These are phyloP conservation scores for Trichomonascus vanleenenianus DNA, from an alignment of 805 yeast species.

Conservation along the genomic window DNA sequence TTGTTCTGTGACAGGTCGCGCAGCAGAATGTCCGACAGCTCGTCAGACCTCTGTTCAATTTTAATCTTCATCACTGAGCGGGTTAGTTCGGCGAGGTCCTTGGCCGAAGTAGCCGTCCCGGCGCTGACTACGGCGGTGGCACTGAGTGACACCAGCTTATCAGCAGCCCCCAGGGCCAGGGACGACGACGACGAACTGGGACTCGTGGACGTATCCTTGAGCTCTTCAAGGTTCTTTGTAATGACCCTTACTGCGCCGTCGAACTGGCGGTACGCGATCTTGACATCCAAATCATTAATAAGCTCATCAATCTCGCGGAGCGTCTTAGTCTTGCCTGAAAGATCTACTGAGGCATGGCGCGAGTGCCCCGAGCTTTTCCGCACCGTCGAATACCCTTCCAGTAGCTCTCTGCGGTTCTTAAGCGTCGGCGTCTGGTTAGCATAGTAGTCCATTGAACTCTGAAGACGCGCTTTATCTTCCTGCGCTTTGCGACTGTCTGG, in stretches of 20 bases:
- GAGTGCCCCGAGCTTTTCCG: conserved; percentile 1
- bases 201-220: not conserved
- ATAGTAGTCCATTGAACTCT: conserved; percentile 10
- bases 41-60: conserved; percentile 20
- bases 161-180: not conserved
- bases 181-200: not conserved
- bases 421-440: conserved; percentile 9
- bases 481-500: conserved; percentile 1
- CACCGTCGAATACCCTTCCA: conserved; percentile 21
- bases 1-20: conserved; percentile 28
- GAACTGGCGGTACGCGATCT: conserved; percentile 53
- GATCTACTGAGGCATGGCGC: conserved; percentile 2
- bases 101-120: not conserved
- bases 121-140: conserved; percentile 7
- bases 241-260: conserved; percentile 34
- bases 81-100: conserved; percentile 1
- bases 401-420: conserved; percentile 5
- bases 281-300: conserved; percentile 63
- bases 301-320: conserved; percentile 50
- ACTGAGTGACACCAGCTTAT: conserved; percentile 3
- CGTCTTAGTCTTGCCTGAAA: conserved; percentile 9
- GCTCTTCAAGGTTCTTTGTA: conserved; percentile 10
- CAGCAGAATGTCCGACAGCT: conserved; percentile 29
- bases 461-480: conserved; percentile 8
- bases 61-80: conserved; percentile 15